A percentile compares a stretch with the other conserved stretches of the same genome.
Conservation (phyloP, 2,329 filamentous ascomycete species). For the Uncinocarpus reesii region DNA sequence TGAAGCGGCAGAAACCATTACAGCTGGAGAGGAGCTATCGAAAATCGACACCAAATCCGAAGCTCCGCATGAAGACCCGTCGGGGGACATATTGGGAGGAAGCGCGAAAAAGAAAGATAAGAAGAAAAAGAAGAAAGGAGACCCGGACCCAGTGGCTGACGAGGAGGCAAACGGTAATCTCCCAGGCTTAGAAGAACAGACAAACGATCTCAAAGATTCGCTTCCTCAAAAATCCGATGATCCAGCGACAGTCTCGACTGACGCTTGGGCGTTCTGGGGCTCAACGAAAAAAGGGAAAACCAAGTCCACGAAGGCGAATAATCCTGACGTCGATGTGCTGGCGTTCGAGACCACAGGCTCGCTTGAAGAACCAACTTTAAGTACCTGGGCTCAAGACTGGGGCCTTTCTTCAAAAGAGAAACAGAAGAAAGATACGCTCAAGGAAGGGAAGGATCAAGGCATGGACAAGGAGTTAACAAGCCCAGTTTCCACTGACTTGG, state of each 20-base stretch:
- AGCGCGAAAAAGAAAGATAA: constrained; percentile 23
- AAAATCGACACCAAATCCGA: constrained; percentile 1
- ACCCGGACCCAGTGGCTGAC: constrained; percentile 18
- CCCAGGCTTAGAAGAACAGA: background rate
- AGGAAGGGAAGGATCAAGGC: constrained; percentile 37
- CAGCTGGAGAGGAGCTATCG: constrained; percentile 18
- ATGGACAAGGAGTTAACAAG: constrained; percentile 24
- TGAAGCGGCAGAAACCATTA: background rate
- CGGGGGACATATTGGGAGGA: background rate
- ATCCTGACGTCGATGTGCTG: background rate
- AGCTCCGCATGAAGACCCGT: background rate
- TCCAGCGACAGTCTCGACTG: background rate
- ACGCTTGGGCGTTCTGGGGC: constrained; percentile 13
- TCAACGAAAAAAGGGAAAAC: constrained; percentile 10
- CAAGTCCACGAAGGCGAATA: constrained; percentile 8
- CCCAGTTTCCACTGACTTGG: constrained; percentile 14
- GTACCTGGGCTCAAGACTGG: constrained; percentile 28
- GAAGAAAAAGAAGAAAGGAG: constrained; percentile 36
- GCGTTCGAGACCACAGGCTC: background rate
- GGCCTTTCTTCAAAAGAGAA: constrained; percentile 38
- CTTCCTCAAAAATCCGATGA: background rate
- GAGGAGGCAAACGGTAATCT: background rate
- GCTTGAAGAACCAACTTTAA: constrained; percentile 9
- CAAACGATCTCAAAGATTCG: background rate
- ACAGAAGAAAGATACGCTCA: constrained; percentile 42